Conservation (phyloP, 768 basidiomycete genomes). For the Pholiota conissans region DNA sequence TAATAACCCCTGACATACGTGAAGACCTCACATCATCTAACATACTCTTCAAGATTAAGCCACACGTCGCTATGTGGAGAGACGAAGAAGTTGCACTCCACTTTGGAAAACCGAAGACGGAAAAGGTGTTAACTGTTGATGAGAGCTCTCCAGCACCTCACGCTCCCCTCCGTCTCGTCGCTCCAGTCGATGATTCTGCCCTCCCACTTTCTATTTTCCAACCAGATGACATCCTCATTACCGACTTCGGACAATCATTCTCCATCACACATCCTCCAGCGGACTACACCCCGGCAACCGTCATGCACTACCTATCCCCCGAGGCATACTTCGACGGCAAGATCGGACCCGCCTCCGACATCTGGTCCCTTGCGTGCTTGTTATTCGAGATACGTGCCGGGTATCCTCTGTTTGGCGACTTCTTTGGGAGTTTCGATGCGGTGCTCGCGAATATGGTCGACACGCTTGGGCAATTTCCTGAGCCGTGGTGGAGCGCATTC, state of each 20-base stretch:
- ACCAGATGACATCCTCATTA: conserved; percentile 30
- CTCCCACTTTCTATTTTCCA: conserved; percentile 22
- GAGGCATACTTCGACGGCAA: conserved; percentile 34
- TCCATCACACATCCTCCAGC: conserved; percentile 18
- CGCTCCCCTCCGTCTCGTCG: conserved; percentile 29
- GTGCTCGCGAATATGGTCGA: conserved; percentile 35
- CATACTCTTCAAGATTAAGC: conserved; percentile 31
- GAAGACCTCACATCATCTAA: conserved; percentile 40
- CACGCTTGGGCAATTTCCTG: conserved; percentile 39
- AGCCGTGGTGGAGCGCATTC: conserved; percentile 38
- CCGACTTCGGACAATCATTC: conserved; percentile 41
- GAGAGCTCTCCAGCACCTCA: conserved; percentile 23
- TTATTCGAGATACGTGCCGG: conserved; percentile 45
- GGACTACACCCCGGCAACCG: conserved; percentile 30
- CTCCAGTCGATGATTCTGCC: conserved; percentile 23
- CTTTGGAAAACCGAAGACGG: conserved; percentile 32
- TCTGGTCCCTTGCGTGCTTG: conserved; percentile 42
- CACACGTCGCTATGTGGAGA: conserved; percentile 28
- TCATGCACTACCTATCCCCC: conserved; percentile 34
- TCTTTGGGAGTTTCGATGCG: conserved; percentile 20
- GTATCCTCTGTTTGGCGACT: conserved; percentile 36
- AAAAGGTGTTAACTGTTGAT: conserved; percentile 25
- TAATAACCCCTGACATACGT: conserved; percentile 5
- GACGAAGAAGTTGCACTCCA: conserved; percentile 30
- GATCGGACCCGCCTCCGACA: conserved; percentile 28